Evolutionary conservation across 371 early-diverging fungal genomes (phyloP), one percentile per base, ranked within the genome.

Genomic region (Mortierella sp.): DNA sequence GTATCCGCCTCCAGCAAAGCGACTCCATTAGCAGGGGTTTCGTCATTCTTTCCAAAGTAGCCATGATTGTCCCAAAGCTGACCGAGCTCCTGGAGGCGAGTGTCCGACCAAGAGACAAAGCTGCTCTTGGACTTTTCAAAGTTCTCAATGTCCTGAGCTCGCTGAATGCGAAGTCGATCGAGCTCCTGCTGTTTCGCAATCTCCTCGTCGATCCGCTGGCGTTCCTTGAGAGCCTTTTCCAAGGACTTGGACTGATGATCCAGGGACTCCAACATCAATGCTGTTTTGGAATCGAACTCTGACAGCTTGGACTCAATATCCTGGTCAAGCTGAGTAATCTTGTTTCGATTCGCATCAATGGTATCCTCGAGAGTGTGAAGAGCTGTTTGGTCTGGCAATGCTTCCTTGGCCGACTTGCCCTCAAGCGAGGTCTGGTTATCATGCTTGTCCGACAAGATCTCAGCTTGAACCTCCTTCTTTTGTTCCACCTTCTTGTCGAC

Each of bases 91-190:
- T 66, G 49, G 21, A 30, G 43, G 19, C 58, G 61, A 2, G 38
- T 28, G 31, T 63, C 54, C 3, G 78, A 54, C 78, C 78, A 76
- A 13, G 58, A 28, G 45, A 70, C 19, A 31, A 76, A 65, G 51
- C 61, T 61, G 38, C 12, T 39, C 67, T 62, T 54, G 51, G 63
- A 62, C 38, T 51, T 54, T 28, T 76, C 67, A 48, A 69, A 59
- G 19, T 61, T 49, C 34, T 62, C 61, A 18, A 76, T 42, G 24
- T 61, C 69, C 38, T 49, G n/a, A 12, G 61, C 78, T 12, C 70
- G 65, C 47, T 58, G 58, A 28, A 57, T 54, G 21, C 67, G 70
- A n/a, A 76, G 61, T 6, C 78, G 61, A 7, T 70, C 70, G 7
- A 27, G 54, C 26, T 65, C 78, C 51, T 38, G 51, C 31, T 55